Conservation (phyloP, 768 basidiomycete species). For the Mycena galopus region DNA sequence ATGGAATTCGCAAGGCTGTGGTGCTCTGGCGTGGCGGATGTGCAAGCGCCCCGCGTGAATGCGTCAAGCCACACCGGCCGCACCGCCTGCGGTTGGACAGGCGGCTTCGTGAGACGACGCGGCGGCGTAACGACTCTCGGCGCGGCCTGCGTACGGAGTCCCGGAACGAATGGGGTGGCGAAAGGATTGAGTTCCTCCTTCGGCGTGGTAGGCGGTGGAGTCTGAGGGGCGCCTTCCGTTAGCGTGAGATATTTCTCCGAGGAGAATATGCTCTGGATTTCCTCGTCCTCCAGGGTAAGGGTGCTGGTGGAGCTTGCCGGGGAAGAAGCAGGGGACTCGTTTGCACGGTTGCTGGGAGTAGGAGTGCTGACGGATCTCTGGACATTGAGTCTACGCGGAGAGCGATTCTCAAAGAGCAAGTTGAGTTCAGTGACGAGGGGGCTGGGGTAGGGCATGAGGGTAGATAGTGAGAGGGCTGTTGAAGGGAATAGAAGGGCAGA, state of each 20-base stretch:
- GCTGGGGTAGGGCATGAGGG: slow-evolving; percentile 28
- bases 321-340: slow-evolving; percentile 19
- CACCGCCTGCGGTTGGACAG: slow-evolving; percentile 1
- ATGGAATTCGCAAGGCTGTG: slow-evolving; percentile 5
- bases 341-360: not conserved
- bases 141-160: slow-evolving; percentile 1
- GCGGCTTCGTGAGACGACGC: slow-evolving; percentile 16
- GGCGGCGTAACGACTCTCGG: not conserved
- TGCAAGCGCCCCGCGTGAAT: slow-evolving; percentile 27
- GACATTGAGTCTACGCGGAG: slow-evolving; percentile 14
- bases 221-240: not conserved
- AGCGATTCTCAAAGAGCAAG: slow-evolving; percentile 31
- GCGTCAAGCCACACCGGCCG: slow-evolving; percentile 27
- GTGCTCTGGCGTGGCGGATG: slow-evolving; percentile 24
- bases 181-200: slow-evolving; percentile 33
- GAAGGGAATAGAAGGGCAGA: not conserved
- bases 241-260: slow-evolving; percentile 16
- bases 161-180: slow-evolving; percentile 32
- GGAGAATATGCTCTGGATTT: slow-evolving; percentile 24
- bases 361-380: not conserved
- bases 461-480: not conserved
- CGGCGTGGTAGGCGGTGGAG: slow-evolving; percentile 5
- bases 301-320: slow-evolving; percentile 37
- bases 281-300: slow-evolving; percentile 34
- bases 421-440: slow-evolving; percentile 32